Evolutionary conservation across 768 basidiomycete genomes (phyloP).

Genomic region (Leucocoprinus leucothites): DNA sequence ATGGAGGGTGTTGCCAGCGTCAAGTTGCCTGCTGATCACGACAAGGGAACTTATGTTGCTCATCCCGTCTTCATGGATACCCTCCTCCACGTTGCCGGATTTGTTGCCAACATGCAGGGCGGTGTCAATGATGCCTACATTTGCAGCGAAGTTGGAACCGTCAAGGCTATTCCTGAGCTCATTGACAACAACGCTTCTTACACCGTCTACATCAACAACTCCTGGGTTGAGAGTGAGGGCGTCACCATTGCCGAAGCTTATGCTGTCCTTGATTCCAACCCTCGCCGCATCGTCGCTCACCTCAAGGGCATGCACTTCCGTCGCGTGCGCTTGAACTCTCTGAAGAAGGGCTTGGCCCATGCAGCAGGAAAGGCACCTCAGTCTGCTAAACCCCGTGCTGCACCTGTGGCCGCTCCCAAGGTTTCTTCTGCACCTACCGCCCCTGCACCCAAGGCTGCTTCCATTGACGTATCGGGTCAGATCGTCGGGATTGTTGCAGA

Average conservation of each 20-base stretch:
- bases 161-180: conserved; percentile 43
- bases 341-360: conserved; percentile 43
- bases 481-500: conserved; percentile 37
- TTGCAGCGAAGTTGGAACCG: conserved; percentile 51
- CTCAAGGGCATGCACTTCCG: conserved; percentile 56
- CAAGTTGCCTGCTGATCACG: conserved; percentile 16
- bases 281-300: conserved; percentile 47
- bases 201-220: conserved; percentile 15
- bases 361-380: conserved; percentile 22
- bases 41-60: conserved; percentile 28
- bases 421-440: neutral
- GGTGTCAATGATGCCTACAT: conserved; percentile 55
- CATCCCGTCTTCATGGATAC: conserved; percentile 66
- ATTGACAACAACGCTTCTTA: conserved; percentile 19
- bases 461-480: conserved; percentile 22
- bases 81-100: conserved; percentile 67
- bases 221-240: conserved; percentile 11
- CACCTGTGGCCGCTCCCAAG: neutral
- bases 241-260: conserved; percentile 23
- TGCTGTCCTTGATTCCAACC: conserved; percentile 45
- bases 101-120: conserved; percentile 60
- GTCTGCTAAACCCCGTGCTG: neutral
- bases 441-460: neutral
- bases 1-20: conserved; percentile 60
- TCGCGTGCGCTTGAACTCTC: conserved; percentile 46